Base-by-base conservation (phyloP, 106 monocot genomes). In the Dioscorea dumetorum region DNA sequence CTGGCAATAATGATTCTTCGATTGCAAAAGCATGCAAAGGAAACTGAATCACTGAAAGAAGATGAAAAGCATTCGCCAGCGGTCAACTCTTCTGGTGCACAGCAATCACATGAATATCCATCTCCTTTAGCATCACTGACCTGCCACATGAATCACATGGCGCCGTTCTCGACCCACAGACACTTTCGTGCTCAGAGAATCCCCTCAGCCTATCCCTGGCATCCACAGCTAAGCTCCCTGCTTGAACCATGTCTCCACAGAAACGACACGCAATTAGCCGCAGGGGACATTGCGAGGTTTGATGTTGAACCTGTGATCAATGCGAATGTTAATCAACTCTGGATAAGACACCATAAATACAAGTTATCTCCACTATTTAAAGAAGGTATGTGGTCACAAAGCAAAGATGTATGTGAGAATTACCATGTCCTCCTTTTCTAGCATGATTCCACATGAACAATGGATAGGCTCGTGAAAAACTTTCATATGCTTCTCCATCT, bases 341-440 rank as follows among this genome's bases (percentile, higher is more conserved):
- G 8, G 6, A 62, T 31, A 5, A 24, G 9, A 24, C 16, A 71
- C 7, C n/a, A 71, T 14, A 60, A 2, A n/a, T 50, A 24, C 48
- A 51, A 50, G 6, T 24, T 14, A 54, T 5, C 8, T 2, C 19
- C 15, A 19, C 54, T 15, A 54, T 54, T 19, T 5, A 12, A 11
- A 24, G 22, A 18, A 48, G 48, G 8, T 50, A 8, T 0, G 16
- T 12, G 22, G 41, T 41, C 33, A 57, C 28, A 24, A 18, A 68
- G n/a, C 0, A 76, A 22, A 64, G 2, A 53, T 53, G n/a, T 28
- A 41, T 54, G 48, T 12, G 20, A 58, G 33, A 19, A 50, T 78
- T 81, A 99, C 97, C 97, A 99, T 99, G 61, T 92, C 80, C 80
- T 90, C 83, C 78, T 83, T 89, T 64, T 99, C 91, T 15, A 99